Evolutionary conservation across 441 rosid genomes (phyloP).

Genomic region (Adansonia gregorii): DNA sequence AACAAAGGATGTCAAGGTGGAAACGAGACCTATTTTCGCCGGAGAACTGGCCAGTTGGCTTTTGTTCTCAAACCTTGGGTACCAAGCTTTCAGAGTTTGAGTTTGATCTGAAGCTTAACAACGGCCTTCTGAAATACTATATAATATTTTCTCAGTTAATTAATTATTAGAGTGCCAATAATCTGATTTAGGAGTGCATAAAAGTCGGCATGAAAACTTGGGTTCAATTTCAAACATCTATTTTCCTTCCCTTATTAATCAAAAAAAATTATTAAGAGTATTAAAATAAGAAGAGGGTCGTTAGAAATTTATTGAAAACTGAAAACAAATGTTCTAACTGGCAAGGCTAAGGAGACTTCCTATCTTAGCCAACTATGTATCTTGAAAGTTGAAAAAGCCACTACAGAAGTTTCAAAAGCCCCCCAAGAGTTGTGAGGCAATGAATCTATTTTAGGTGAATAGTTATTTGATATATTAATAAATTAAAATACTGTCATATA

Average conservation of each 20-base stretch:
- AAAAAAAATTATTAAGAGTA: background rate
- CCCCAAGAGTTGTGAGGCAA: background rate
- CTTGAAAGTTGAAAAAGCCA: background rate
- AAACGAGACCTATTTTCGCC: background rate
- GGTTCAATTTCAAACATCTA: too few relatives aligned
- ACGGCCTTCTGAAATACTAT: background rate
- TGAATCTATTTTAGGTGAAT: slow-evolving; percentile 9
- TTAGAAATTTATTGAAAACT: background rate
- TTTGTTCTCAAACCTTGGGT: background rate
- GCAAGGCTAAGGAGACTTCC: background rate
- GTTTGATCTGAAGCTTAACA: background rate
- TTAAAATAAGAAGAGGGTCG: background rate
- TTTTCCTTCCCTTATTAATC: too few relatives aligned
- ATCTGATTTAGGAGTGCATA: too few relatives aligned
- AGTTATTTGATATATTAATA: too few relatives aligned
- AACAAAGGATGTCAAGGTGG: background rate
- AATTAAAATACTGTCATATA: too few relatives aligned
- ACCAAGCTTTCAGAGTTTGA: background rate
- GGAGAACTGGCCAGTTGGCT: background rate
- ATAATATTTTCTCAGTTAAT: background rate
- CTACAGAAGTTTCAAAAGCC: background rate
- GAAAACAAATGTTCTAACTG: background rate
- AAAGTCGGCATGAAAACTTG: too few relatives aligned
- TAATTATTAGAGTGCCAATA: too few relatives aligned
- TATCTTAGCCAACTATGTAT: background rate